Evolutionary conservation across 2,329 filamentous ascomycete species (phyloP).

Genomic region (Paraconiothyrium brasiliense): DNA sequence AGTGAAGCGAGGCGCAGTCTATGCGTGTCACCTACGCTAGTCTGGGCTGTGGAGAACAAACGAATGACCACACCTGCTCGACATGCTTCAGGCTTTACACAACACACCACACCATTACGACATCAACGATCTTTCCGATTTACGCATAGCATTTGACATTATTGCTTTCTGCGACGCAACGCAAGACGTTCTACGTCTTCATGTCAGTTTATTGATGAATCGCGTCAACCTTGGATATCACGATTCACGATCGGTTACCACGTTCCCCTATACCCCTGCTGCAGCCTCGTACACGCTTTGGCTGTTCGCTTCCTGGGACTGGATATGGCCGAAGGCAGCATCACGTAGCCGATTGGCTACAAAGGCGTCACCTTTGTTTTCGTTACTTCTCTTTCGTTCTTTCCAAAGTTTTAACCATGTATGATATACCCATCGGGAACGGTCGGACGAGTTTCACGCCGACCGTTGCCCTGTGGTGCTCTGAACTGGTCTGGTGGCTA

Average conservation of each 20-base stretch:
- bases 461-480: background rate
- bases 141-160: slow-evolving; percentile 13
- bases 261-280: slow-evolving; percentile 13
- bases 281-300: slow-evolving; percentile 9
- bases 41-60: background rate
- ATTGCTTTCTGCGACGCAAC: slow-evolving; percentile 9
- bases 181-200: background rate
- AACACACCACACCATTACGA: slow-evolving; percentile 8
- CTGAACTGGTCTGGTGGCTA: slow-evolving; percentile 3
- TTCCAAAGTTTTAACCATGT: background rate
- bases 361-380: slow-evolving; percentile 9
- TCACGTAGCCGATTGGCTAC: slow-evolving; percentile 14
- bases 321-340: slow-evolving; percentile 10
- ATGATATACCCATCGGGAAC: slow-evolving; percentile 1
- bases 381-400: background rate
- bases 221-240: slow-evolving; percentile 16
- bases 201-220: slow-evolving; percentile 8
- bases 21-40: slow-evolving; percentile 4
- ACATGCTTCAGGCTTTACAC: background rate
- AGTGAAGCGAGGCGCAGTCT: slow-evolving; percentile 11
- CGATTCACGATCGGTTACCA: slow-evolving; percentile 10
- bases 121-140: slow-evolving; percentile 8
- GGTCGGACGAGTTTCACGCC: background rate
- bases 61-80: background rate
- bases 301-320: slow-evolving; percentile 9